Percentiles rank a stretch among this genome's conserved stretches.
Evolutionary conservation across 257 asterid genomes (phyloP).

Genomic region (Nemophila menziesii): DNA sequence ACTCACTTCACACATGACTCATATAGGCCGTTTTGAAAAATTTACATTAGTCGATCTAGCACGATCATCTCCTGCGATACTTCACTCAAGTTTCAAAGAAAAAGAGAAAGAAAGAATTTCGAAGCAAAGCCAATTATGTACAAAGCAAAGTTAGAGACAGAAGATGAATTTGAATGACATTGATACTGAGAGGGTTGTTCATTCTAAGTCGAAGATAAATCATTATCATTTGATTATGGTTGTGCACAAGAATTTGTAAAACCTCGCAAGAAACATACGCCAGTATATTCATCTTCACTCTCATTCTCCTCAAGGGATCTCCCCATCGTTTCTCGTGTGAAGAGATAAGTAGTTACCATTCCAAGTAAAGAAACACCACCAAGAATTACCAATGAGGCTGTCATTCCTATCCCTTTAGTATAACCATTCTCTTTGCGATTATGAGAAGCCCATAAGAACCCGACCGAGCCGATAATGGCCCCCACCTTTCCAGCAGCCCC

Average conservation of each 20-base stretch:
- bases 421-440: constrained; percentile 6
- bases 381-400: constrained; percentile 22
- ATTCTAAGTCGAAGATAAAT: too few relatives aligned
- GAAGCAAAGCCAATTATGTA: too few relatives aligned
- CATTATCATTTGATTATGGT: too few relatives aligned
- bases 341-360: constrained; percentile 20
- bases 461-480: constrained; percentile 35
- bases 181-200: too few relatives aligned
- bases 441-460: constrained; percentile 32
- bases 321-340: constrained; percentile 37
- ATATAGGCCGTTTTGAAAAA: too few relatives aligned
- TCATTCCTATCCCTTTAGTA: constrained; percentile 24
- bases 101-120: too few relatives aligned
- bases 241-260: background rate
- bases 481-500: constrained; percentile 44
- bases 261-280: constrained; percentile 11
- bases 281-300: constrained; percentile 13
- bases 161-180: too few relatives aligned
- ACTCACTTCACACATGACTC: too few relatives aligned
- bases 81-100: too few relatives aligned
- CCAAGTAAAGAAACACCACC: constrained; percentile 37
- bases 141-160: too few relatives aligned
- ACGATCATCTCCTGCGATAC: too few relatives aligned
- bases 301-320: constrained; percentile 49
- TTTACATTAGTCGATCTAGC: too few relatives aligned